Percentiles rank a stretch among this genome's conserved stretches.
Conservation (phyloP, 331 rosid species). For the Quercus tomentella region DNA sequence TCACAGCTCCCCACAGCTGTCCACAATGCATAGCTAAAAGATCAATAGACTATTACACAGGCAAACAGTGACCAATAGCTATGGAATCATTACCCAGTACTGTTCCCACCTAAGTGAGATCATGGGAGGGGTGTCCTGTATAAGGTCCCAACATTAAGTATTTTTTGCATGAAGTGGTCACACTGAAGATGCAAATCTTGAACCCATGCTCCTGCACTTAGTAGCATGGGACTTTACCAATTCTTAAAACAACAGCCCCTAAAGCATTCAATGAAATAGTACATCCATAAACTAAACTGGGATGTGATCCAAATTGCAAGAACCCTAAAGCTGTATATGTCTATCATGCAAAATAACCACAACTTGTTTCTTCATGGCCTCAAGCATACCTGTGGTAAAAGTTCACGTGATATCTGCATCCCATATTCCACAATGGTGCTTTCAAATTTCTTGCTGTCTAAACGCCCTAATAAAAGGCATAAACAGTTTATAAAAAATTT, state of each 20-base stretch:
- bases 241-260: neutral
- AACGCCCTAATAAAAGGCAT: slow-evolving; percentile 81
- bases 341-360: slow-evolving; percentile 21
- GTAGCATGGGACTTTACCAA: neutral
- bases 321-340: neutral
- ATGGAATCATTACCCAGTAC: neutral
- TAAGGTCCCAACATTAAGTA: neutral
- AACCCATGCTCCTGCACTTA: neutral
- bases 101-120: neutral
- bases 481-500: slow-evolving; percentile 81
- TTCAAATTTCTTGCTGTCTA: slow-evolving; percentile 63
- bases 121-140: neutral
- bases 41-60: neutral
- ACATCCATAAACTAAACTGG: neutral
- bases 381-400: slow-evolving; percentile 65
- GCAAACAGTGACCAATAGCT: neutral
- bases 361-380: slow-evolving; percentile 9
- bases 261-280: neutral
- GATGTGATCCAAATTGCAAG: neutral
- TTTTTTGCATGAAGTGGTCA: neutral
- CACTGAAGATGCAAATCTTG: neutral
- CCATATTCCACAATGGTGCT: slow-evolving; percentile 55
- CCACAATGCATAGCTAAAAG: slow-evolving; percentile 1
- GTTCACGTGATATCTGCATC: slow-evolving; percentile 57
- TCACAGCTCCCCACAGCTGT: neutral